Percentiles rank a stretch among this genome's conserved stretches.
These are phyloP conservation scores for Fonsecaea pugnacius DNA, from an alignment of 2,329 filamentous ascomycete species.

Conservation along the genomic window DNA sequence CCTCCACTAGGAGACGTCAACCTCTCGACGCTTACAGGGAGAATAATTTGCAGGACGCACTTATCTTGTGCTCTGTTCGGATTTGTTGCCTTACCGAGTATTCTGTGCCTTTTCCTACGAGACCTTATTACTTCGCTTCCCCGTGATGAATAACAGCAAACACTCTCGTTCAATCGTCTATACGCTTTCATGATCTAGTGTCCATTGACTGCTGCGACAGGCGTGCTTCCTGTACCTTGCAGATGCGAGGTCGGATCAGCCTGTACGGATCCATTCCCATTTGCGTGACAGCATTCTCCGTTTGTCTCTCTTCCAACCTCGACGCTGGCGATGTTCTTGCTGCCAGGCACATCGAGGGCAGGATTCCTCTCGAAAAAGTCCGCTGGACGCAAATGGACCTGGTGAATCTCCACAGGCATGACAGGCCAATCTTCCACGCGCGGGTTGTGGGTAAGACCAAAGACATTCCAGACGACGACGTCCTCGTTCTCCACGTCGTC, in stretches of 20 bases:
- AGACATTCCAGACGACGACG: constrained; percentile 56
- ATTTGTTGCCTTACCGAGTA: background rate
- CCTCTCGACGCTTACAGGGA: background rate
- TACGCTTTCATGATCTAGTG: constrained; percentile 16
- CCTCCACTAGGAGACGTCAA: background rate
- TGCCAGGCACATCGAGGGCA: constrained; percentile 56
- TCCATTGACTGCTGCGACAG: constrained; percentile 25
- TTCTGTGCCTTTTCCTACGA: background rate
- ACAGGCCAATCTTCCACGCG: constrained; percentile 57
- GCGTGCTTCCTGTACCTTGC: constrained; percentile 26
- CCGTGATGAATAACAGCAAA: background rate
- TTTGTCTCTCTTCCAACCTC: constrained; percentile 31
- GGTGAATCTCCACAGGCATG: constrained; percentile 54
- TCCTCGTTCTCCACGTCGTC: constrained; percentile 52
- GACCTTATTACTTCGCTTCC: background rate
- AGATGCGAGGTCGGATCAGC: constrained; percentile 24
- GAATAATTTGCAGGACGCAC: background rate
- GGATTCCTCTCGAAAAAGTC: constrained; percentile 61
- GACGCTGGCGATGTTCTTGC: constrained; percentile 41
- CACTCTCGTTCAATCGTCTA: background rate
- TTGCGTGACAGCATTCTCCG: constrained; percentile 24
- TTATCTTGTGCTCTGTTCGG: background rate
- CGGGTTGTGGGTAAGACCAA: constrained; percentile 58
- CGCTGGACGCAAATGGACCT: constrained; percentile 53
- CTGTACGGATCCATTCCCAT: constrained; percentile 23